Evolutionary conservation across 768 basidiomycete species (phyloP).

Genomic region (Russula dissimulans): DNA sequence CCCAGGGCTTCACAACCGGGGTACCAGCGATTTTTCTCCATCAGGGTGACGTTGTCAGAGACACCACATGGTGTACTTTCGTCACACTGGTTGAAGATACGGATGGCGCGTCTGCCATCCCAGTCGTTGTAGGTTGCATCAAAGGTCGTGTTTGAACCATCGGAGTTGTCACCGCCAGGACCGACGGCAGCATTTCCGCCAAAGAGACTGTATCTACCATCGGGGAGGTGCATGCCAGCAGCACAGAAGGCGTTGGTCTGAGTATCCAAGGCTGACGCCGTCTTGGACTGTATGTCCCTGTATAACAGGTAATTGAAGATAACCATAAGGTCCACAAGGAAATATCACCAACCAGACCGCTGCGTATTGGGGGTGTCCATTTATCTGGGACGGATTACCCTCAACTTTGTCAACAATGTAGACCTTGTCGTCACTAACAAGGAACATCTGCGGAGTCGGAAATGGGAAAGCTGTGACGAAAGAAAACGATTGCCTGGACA

Average conservation of each 20-base stretch:
- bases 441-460: conserved; percentile 48
- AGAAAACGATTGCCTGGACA: conserved; percentile 8
- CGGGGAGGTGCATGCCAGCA: conserved; percentile 74
- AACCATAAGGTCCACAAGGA: not conserved
- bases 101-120: conserved; percentile 72
- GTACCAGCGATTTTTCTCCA: conserved; percentile 72
- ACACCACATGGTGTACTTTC: conserved; percentile 51
- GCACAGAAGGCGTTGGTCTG: conserved; percentile 71
- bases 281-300: conserved; percentile 55
- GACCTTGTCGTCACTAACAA: conserved; percentile 70
- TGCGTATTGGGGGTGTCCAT: conserved; percentile 68
- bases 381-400: conserved; percentile 55
- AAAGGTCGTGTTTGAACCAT: conserved; percentile 37
- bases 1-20: conserved; percentile 63
- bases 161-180: conserved; percentile 50
- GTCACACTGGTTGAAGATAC: conserved; percentile 71
- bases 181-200: conserved; percentile 74
- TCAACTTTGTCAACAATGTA: conserved; percentile 93
- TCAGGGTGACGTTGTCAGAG: conserved; percentile 58
- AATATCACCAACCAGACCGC: conserved; percentile 44
- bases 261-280: conserved; percentile 60
- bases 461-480: not conserved
- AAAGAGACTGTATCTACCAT: conserved; percentile 65
- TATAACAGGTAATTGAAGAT: not conserved
- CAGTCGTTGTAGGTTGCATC: conserved; percentile 69